Evolutionary conservation across 2,329 filamentous ascomycete species (phyloP).

Genomic region (Oidium heveae): DNA sequence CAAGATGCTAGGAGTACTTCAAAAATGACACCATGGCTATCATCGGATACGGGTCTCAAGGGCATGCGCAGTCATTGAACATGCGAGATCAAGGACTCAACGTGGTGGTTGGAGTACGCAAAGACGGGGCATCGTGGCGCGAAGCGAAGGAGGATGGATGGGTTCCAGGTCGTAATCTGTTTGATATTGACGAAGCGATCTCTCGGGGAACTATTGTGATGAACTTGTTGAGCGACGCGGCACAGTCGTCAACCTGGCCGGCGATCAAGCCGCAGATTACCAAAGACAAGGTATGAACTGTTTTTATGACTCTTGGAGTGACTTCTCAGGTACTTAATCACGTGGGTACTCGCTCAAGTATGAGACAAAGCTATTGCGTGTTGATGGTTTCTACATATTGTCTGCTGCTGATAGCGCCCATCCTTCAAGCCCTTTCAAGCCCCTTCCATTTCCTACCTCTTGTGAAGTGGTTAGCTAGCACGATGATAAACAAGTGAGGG

Average conservation of each 20-base stretch:
- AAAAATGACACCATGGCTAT: slow-evolving; percentile 98
- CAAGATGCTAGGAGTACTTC: slow-evolving; percentile 62
- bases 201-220: slow-evolving; percentile 83
- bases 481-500: too few relatives aligned
- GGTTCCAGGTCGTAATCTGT: slow-evolving; percentile 96
- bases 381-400: too few relatives aligned
- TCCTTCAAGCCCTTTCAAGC: too few relatives aligned
- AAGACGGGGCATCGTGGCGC: slow-evolving; percentile 96
- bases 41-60: slow-evolving; percentile 95
- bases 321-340: slow-evolving; percentile 95
- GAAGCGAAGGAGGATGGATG: slow-evolving; percentile 93
- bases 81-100: slow-evolving; percentile 98
- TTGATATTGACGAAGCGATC: slow-evolving; percentile 95
- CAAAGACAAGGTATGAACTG: slow-evolving; percentile 68
- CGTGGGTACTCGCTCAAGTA: too few relatives aligned
- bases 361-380: too few relatives aligned
- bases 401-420: too few relatives aligned
- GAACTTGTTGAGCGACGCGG: slow-evolving; percentile 96
- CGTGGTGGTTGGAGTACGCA: slow-evolving; percentile 95
- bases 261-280: slow-evolving; percentile 91
- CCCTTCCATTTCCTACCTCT: too few relatives aligned
- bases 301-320: too few relatives aligned
- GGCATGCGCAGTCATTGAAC: slow-evolving; percentile 97
- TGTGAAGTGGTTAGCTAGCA: too few relatives aligned
- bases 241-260: slow-evolving; percentile 97